Percentiles rank a stretch among this genome's conserved stretches.
phyloP scores from a whole-genome alignment of 106 monocot species.

The Dioscorea alata region DNA sequence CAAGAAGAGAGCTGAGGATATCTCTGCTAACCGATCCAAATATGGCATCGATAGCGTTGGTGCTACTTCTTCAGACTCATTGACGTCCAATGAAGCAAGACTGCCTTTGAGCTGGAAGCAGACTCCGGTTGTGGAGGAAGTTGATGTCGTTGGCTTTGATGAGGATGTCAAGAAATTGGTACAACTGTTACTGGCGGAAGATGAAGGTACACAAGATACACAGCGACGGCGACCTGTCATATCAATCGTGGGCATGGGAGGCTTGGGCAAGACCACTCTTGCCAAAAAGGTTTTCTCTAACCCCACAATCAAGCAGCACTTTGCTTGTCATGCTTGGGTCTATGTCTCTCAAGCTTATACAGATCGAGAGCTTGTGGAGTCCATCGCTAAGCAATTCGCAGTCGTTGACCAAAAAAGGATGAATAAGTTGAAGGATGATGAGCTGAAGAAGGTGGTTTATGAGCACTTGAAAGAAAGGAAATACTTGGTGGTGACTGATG shows the following conservation, averaged over 20 bases:
- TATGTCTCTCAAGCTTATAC: slow-evolving; percentile 7
- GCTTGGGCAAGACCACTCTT: slow-evolving; percentile 8
- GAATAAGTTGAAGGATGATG: no score
- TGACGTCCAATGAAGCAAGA: no score
- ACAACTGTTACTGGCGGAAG: background rate
- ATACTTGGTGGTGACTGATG: slow-evolving; percentile 3
- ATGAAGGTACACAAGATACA: no score
- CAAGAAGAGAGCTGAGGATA: no score
- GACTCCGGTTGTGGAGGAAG: background rate
- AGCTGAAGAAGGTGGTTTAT: no score
- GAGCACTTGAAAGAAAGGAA: background rate
- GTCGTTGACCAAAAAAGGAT: no score
- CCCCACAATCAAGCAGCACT: background rate
- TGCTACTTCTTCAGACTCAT: no score
- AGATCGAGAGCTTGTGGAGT: slow-evolving; percentile 6
- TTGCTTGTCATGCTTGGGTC: slow-evolving; percentile 13
- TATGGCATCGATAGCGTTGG: no score
- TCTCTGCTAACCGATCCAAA: no score
- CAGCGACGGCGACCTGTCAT: background rate
- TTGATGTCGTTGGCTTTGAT: background rate
- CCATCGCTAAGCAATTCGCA: background rate
- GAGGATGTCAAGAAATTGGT: background rate
- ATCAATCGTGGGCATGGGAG: slow-evolving; percentile 7
- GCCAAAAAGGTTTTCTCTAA: slow-evolving; percentile 12
- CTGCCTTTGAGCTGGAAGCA: no score